Evolutionary conservation across 352 stramenopile genomes (phyloP), one percentile per base, ranked within the genome.

Genomic region (Globisporangium abappressorium): DNA sequence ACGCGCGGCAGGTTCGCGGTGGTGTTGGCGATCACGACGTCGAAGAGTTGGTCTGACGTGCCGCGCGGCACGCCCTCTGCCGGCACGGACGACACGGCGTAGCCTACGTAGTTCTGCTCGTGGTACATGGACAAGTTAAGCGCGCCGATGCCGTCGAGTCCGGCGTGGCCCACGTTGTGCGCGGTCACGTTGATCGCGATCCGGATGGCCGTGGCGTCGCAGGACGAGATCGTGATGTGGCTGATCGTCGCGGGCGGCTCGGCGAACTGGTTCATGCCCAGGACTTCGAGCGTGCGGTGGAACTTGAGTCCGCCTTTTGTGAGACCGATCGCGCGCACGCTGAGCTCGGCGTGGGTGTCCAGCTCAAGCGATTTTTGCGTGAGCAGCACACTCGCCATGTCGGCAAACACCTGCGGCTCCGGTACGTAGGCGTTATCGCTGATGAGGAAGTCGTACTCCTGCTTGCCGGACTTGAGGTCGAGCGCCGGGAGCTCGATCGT

Each of bases 401-500:
- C 18, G 43, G 43, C 43, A 20, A 51, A 51, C 43, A 51, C 43
- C 18, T 51, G 43, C 1, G 43, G 43, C 18, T 51, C 43, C 43
- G 43, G 43, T 15, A 51, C 43, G 43, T 51, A 51, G 43, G 43
- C 43, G 43, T 51, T 20, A 15, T 51, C 43, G 43, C 18, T 51
- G 43, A 51, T 51, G 43, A 51, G 43, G 43, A 51, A 51, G 43
- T 51, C 43, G 43, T 51, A 51, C 18, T 51, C 43, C 18, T 51
- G 43, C 18, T 51, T 51, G 18, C 43, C 43, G 18, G 43, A 51
- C 43, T 51, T 51, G 18, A 51, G 43, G 20, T 51, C 43, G 15
- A 51, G 43, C 43, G 43, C 43, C 18, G 43, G 43, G 43, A 51
- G 43, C 43, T 51, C 43, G 43, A 51, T 51, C 43, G 43, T 51